Percentiles rank a stretch among this genome's conserved stretches.
These are phyloP conservation scores for Plasmodium cynomolgi DNA, from an alignment of 169 alveolate species.

Conservation along the genomic window DNA sequence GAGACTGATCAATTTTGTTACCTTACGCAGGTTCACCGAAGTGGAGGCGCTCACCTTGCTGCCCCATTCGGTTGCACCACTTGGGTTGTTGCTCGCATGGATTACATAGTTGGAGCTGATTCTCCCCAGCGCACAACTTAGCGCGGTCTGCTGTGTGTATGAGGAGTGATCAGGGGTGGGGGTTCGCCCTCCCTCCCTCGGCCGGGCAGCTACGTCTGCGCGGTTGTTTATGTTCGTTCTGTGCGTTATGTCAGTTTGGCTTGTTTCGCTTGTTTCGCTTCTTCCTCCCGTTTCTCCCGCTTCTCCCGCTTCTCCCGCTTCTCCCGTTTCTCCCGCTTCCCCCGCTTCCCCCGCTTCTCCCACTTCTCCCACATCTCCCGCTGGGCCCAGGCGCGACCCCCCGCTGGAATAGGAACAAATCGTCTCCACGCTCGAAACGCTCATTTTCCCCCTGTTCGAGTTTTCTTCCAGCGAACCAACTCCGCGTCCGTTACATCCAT, in stretches of 20 bases:
- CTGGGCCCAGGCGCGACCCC: background rate
- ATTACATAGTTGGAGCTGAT: background rate
- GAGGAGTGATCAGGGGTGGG: background rate
- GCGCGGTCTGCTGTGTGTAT: background rate
- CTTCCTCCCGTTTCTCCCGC: background rate
- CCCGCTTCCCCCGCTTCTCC: background rate
- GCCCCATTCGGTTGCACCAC: background rate
- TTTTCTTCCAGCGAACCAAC: background rate
- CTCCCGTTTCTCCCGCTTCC: background rate
- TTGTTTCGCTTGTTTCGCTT: background rate
- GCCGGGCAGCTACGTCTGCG: background rate
- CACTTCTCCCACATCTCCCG: background rate
- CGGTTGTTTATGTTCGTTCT: background rate
- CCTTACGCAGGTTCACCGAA: background rate
- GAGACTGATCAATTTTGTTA: background rate
- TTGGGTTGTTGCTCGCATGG: background rate
- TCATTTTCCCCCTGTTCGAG: background rate
- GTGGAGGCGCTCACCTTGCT: background rate
- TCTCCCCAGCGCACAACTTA: background rate
- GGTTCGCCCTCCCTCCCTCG: background rate
- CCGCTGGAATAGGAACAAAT: constrained; percentile 16
- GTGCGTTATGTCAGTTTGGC: background rate
- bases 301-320: background rate
- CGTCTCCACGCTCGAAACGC: constrained; percentile 53
- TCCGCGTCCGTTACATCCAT: background rate